phyloP scores from a whole-genome alignment of 2,329 filamentous ascomycete species.

The Leptographium flavum region DNA sequence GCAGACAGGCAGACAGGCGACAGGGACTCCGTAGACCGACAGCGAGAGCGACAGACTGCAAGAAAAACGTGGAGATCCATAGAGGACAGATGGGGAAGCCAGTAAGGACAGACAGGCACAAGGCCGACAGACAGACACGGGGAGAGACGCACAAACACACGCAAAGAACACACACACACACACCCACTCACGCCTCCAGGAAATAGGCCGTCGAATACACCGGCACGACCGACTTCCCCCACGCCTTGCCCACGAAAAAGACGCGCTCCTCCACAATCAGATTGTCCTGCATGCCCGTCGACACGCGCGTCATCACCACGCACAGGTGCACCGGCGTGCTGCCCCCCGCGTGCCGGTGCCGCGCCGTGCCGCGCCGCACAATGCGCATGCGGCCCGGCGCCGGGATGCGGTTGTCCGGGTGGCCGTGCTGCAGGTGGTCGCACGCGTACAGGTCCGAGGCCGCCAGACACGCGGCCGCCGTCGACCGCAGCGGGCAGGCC shows the following conservation, averaged over 20 bases:
- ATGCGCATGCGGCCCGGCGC: not conserved
- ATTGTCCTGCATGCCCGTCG: slow-evolving; percentile 1
- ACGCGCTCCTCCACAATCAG: slow-evolving; percentile 5
- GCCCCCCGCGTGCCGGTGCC: not conserved
- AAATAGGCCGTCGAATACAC: no score
- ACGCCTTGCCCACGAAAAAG: not conserved
- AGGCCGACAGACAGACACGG: no score
- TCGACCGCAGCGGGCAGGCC: not conserved
- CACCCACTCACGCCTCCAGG: no score
- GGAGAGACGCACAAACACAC: no score
- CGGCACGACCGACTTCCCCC: not conserved
- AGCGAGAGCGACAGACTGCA: no score
- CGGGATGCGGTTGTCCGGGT: not conserved
- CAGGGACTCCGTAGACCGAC: no score
- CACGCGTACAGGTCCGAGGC: no score
- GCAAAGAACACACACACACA: no score
- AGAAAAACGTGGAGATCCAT: no score
- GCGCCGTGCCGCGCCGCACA: not conserved
- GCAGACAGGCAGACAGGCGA: no score
- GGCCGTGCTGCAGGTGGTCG: not conserved
- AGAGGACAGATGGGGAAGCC: no score
- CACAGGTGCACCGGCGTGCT: not conserved
- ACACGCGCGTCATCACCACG: slow-evolving; percentile 2
- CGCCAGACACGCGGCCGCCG: not conserved
- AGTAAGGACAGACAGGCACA: no score